Conservation (phyloP, 2,329 filamentous ascomycete genomes). For the Hymenoscyphus fraxineus region DNA sequence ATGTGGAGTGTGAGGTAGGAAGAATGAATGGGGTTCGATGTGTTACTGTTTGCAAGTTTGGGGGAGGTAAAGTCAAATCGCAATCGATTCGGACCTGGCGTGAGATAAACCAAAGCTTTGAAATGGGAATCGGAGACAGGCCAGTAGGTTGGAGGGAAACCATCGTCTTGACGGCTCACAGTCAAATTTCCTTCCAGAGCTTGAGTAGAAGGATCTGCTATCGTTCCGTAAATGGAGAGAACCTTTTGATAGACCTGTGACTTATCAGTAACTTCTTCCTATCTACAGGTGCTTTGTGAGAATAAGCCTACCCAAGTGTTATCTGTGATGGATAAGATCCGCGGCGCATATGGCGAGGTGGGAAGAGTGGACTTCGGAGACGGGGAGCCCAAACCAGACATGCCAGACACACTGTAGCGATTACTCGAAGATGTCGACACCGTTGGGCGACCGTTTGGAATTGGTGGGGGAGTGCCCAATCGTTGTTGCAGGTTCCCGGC, state of each 20-base stretch:
- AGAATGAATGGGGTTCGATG: conserved; percentile 67
- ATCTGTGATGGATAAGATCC: conserved; percentile 73
- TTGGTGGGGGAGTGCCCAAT: conserved; percentile 43
- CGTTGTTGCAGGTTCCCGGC: conserved; percentile 61
- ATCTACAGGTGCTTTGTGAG: background rate
- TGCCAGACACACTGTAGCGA: conserved; percentile 61
- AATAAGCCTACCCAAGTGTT: conserved; percentile 68
- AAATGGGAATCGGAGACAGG: conserved; percentile 87
- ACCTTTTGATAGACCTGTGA: conserved; percentile 85
- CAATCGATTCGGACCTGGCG: conserved; percentile 82
- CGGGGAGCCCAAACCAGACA: conserved; percentile 55
- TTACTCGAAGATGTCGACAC: conserved; percentile 42
- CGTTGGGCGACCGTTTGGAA: conserved; percentile 45
- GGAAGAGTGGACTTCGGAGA: conserved; percentile 55
- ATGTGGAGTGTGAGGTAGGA: conserved; percentile 82
- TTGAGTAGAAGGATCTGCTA: conserved; percentile 67
- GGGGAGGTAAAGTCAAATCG: conserved; percentile 85
- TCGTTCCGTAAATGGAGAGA: conserved; percentile 73
- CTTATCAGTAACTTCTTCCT: conserved; percentile 14
- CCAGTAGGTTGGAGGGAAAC: conserved; percentile 79
- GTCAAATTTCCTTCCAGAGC: conserved; percentile 75
- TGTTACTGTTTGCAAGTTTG: conserved; percentile 68
- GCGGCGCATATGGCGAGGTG: conserved; percentile 76
- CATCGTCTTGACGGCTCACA: conserved; percentile 78
- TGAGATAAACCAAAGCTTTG: conserved; percentile 86